A percentile compares a stretch with the other conserved stretches of the same genome.
Conservation (phyloP, 108 stramenopile genomes). For the Fragilariopsis cylindrus region DNA sequence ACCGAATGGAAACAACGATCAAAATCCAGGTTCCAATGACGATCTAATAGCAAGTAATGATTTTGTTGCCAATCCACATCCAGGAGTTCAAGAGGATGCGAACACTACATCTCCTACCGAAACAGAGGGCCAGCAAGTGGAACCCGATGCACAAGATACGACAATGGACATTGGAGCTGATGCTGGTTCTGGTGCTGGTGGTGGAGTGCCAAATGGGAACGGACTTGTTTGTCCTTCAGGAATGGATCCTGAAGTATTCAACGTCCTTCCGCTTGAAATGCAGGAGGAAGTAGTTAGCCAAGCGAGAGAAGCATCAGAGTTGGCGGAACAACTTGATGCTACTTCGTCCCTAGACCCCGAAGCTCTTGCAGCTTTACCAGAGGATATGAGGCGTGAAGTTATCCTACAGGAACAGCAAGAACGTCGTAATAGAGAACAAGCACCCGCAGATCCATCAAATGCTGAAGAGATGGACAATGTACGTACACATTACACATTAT, state of each 20-base stretch:
- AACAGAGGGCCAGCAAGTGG: background rate
- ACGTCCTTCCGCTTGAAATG: slow-evolving; percentile 88
- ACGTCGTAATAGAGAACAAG: slow-evolving; percentile 58
- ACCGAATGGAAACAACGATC: slow-evolving; percentile 3
- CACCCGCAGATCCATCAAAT: slow-evolving; percentile 88
- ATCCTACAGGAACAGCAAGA: slow-evolving; percentile 91
- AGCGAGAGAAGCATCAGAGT: slow-evolving; percentile 53
- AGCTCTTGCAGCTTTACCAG: slow-evolving; percentile 92
- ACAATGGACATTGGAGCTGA: slow-evolving; percentile 11
- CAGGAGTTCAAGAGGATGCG: slow-evolving; percentile 12
- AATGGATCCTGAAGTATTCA: slow-evolving; percentile 90
- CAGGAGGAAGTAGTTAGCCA: slow-evolving; percentile 88
- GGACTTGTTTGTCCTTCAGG: slow-evolving; percentile 85
- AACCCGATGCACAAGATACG: slow-evolving; percentile 1
- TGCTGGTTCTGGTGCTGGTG: background rate
- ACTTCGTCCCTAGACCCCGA: slow-evolving; percentile 91
- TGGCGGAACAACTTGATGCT: slow-evolving; percentile 69
- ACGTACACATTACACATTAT: slow-evolving; percentile 21
- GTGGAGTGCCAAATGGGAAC: slow-evolving; percentile 26
- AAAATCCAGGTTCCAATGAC: slow-evolving; percentile 19
- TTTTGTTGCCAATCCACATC: background rate
- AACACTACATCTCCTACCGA: slow-evolving; percentile 6
- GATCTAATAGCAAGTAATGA: background rate
- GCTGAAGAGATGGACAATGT: slow-evolving; percentile 93
- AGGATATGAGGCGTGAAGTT: slow-evolving; percentile 92